phyloP scores from a whole-genome alignment of 371 early-diverging fungal species.

The Circinella minor region DNA sequence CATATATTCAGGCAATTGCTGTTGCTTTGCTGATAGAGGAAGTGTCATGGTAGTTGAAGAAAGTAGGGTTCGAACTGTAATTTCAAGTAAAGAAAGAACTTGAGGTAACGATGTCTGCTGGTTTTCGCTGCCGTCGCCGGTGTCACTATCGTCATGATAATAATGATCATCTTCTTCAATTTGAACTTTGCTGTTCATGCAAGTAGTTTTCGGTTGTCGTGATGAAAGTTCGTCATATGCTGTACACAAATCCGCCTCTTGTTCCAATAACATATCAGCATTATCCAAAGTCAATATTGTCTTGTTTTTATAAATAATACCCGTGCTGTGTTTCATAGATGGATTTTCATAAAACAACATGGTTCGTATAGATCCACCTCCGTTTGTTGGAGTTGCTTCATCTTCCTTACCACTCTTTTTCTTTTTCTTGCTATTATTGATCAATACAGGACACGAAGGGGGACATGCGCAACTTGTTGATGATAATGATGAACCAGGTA shows the following conservation, averaged over 20 bases:
- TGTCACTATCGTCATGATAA: too few species aligned
- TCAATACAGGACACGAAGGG: constrained; percentile 15
- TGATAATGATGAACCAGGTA: not conserved
- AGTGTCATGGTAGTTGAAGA: not conserved
- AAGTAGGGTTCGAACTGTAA: constrained; percentile 12
- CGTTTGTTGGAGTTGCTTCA: not conserved
- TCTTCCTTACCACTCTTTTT: not conserved
- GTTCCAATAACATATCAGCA: not conserved
- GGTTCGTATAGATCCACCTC: constrained; percentile 32
- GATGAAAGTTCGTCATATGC: not conserved
- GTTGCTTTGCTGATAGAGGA: not conserved
- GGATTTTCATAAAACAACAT: constrained; percentile 37
- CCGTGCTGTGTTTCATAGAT: constrained; percentile 29
- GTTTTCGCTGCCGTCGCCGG: too few species aligned
- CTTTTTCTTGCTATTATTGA: not conserved
- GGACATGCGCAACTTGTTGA: constrained; percentile 1
- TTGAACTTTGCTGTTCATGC: not conserved
- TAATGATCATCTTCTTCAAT: not conserved
- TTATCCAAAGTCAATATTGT: not conserved
- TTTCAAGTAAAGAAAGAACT: constrained; percentile 12
- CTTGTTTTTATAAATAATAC: constrained; percentile 26
- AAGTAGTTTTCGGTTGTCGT: not conserved
- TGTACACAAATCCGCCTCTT: not conserved
- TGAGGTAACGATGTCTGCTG: not conserved
- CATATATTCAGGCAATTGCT: not conserved